A percentile compares a stretch with the other conserved stretches of the same genome.
phyloP scores from a whole-genome alignment of 2,329 filamentous ascomycete genomes.

The Neurospora sp. region DNA sequence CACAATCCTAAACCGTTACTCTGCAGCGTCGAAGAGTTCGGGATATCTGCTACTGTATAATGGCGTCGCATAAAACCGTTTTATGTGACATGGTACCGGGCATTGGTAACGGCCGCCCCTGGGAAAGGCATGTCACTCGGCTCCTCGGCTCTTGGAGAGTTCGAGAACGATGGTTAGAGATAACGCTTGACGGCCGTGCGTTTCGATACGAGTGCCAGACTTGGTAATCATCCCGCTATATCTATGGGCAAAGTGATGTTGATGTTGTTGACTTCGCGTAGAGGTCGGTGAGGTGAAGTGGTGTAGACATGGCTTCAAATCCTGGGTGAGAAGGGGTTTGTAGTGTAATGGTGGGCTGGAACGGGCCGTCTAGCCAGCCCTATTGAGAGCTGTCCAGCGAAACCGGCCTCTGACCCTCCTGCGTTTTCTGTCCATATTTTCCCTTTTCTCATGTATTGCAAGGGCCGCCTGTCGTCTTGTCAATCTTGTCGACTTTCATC shows the following conservation, averaged over 20 bases:
- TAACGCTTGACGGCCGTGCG: not conserved
- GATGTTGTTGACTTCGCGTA: not conserved
- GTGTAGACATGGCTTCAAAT: not conserved
- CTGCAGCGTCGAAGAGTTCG: not conserved
- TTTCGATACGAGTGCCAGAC: not conserved
- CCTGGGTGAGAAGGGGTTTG: not conserved
- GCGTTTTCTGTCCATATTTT: not conserved
- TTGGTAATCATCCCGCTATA: not conserved
- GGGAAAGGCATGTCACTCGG: not conserved
- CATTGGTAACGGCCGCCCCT: not conserved
- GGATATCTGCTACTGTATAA: not conserved
- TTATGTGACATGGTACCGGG: not conserved
- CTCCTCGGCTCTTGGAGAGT: not conserved
- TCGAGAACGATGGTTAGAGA: not conserved
- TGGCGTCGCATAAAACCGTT: not conserved
- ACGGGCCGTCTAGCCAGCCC: not conserved
- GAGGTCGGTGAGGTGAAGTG: not conserved
- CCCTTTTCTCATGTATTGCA: not conserved
- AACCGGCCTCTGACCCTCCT: not conserved
- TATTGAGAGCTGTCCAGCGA: not conserved
- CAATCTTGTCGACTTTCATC: not conserved
- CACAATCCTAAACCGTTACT: not conserved
- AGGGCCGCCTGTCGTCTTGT: not conserved
- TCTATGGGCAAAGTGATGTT: not conserved
- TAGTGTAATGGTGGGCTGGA: not conserved